Evolutionary conservation across 2,329 filamentous ascomycete genomes (phyloP), one percentile per base, ranked within the genome.

Genomic region (Teratosphaeria viscida): DNA sequence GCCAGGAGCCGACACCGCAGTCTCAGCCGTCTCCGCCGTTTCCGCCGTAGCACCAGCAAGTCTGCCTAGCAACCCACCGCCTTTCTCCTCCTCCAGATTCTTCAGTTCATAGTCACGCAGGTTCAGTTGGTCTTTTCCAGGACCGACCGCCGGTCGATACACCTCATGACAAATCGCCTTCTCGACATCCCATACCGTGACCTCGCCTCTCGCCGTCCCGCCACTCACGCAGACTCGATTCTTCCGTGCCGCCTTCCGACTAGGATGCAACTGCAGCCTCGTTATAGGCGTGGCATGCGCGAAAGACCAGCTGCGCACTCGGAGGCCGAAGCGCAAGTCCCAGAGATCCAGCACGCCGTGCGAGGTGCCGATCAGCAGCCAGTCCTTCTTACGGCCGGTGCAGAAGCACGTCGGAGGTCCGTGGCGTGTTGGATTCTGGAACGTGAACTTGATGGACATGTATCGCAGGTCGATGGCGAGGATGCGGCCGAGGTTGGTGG

Each of bases 161-260:
- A 96, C 86, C 72, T 97, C 92, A 61, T 90, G 84, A 69, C 94
- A 99, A 54, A 88, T 82, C 7, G 86, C 85, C 75, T 92, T 95
- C 71, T 97, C 92, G 16, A 97, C 79, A 69, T 97, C 94, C 94
- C 94, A 99, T 0, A 95, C 88, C 0, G 90, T 95, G 35, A 99
- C 84, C 71, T 99, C 94, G 16, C 90, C 90, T 62, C 89, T 85
- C 3, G 85, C 88, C 7, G 89, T 95, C 8, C 92, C 92, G 16
- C 92, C 92, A 2, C 91, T 87, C 8, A 96, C 87, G 71, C 91
- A 95, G 1, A 97, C 83, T 83, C 90, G 92, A 71, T 87, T 87
- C 11, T 89, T 88, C 52, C 89, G 85, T 0, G 88, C 67, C 19
- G 68, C 66, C 58, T 72, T 67, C 16, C 72, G 69, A 53, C 68